Percentiles rank a stretch among this genome's conserved stretches.
These are phyloP conservation scores for Asterochloris sp. DNA, from an alignment of 139 green algal species.

Conservation along the genomic window DNA sequence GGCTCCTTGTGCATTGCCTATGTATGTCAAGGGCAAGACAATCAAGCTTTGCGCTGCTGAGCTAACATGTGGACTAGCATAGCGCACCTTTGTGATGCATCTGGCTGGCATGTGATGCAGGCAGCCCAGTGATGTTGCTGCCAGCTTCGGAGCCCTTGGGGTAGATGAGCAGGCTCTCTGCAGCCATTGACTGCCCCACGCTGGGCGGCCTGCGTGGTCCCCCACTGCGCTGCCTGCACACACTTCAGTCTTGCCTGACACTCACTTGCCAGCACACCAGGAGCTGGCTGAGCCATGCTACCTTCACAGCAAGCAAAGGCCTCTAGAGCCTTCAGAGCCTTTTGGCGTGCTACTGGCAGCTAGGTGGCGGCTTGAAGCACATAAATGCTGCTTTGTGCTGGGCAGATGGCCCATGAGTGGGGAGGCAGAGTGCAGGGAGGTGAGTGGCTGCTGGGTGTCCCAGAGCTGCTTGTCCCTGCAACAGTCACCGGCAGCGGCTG, in stretches of 20 bases:
- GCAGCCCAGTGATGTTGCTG: neutral
- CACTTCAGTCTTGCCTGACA: neutral
- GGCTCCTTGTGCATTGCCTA: too few relatives aligned
- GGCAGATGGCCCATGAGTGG: too few relatives aligned
- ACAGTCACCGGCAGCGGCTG: neutral
- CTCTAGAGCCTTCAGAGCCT: neutral
- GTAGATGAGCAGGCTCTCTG: constrained; percentile 16
- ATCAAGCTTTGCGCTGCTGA: too few relatives aligned
- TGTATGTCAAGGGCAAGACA: too few relatives aligned
- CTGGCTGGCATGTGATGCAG: constrained; percentile 17
- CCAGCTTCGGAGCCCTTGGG: neutral
- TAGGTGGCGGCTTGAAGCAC: too few relatives aligned
- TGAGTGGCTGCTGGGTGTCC: too few relatives aligned
- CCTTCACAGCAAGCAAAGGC: neutral
- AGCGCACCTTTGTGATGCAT: neutral
- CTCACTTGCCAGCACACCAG: neutral
- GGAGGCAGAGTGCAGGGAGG: too few relatives aligned
- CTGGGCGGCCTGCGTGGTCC: neutral
- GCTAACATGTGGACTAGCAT: too few relatives aligned
- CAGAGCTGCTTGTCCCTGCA: too few relatives aligned
- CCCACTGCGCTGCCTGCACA: neutral
- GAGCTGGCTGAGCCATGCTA: neutral
- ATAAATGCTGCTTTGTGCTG: too few relatives aligned
- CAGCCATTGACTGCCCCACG: constrained; percentile 9
- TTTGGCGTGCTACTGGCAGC: too few relatives aligned